Evolutionary conservation across 208 protist genomes (phyloP).

Genomic region (Trypanosoma theileri): DNA sequence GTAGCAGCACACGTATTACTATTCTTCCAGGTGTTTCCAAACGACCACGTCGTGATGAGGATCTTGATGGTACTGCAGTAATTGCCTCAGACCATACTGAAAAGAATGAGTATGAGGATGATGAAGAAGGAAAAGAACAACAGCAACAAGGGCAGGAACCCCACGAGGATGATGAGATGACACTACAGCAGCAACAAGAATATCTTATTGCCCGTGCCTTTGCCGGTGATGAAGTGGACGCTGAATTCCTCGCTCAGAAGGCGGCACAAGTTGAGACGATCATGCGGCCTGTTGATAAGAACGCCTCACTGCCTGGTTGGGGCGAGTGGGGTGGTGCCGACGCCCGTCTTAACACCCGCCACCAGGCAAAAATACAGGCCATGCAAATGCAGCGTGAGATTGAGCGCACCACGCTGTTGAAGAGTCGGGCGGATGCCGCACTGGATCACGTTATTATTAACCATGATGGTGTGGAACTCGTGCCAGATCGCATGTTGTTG

Average conservation of each 20-base stretch:
- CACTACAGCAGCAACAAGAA: conserved; percentile 63
- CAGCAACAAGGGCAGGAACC: not conserved
- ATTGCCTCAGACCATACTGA: not conserved
- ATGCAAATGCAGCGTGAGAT: conserved; percentile 61
- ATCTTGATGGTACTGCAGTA: not conserved
- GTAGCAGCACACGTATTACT: conserved; percentile 27
- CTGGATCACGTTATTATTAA: conserved; percentile 94
- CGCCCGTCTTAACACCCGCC: conserved; percentile 68
- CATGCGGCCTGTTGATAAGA: conserved; percentile 84
- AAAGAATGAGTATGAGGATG: not conserved
- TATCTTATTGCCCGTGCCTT: conserved; percentile 92
- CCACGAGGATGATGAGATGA: conserved; percentile 25
- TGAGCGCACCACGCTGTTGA: conserved; percentile 73
- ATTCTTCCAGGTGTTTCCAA: conserved; percentile 28
- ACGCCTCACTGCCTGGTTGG: conserved; percentile 88
- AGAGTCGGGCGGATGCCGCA: conserved; percentile 80
- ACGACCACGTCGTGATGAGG: conserved; percentile 11
- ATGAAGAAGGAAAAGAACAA: not conserved
- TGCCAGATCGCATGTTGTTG: conserved; percentile 85
- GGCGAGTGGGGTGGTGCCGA: conserved; percentile 92
- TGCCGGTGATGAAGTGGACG: conserved; percentile 88
- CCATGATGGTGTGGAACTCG: conserved; percentile 89
- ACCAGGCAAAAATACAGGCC: conserved; percentile 63
- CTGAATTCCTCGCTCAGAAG: conserved; percentile 90
- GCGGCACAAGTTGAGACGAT: conserved; percentile 80